Evolutionary conservation across 2,329 filamentous ascomycete genomes (phyloP), one percentile per base, ranked within the genome.

Genomic region (Fusarium torreyae): DNA sequence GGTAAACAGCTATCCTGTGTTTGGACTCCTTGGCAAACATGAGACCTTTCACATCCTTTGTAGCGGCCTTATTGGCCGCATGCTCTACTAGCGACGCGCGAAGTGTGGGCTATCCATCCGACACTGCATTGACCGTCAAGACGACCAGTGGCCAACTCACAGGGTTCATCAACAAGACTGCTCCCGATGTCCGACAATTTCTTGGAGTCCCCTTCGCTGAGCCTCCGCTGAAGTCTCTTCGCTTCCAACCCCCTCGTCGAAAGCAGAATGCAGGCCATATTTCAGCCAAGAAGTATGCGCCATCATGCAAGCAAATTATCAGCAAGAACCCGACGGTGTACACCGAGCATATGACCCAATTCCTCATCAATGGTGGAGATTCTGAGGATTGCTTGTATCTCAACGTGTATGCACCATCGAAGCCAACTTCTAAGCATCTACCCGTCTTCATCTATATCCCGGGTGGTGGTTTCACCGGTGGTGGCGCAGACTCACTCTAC

Each of bases 351-450:
- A 63, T 63, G 59, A 15, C 48, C 15, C 42, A 63, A 3, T 63
- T 63, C 14, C 48, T 63, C 3, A 63, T 56, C 24, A 63, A 63
- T 2, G 59, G 59, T 1, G 42, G 28, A 1, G 48, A 63, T 13
- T 62, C 59, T 7, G 59, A 63, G 18, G 59, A 63, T 7, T 63
- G 59, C 15, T 22, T 63, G 22, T 63, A 63, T 26, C 59, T 63
- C 18, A 63, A 63, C 10, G 42, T 63, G 18, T 63, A 63, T 3
- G 49, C 59, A 2, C 59, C 57, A 6, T 10, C 45, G 14, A 46
- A 46, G 4, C 59, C 59, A 5, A 48, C 42, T 6, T 20, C 48
- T 0, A 38, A 55, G 36, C 59, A 43, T 8, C 20, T 63, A 10
- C 59, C 59, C 0, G 59, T 63, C 2, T 48, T 63, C 7, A 63